Evolutionary conservation across 1,284 basidiomycete species (phyloP), one percentile per base, ranked within the genome.

Genomic region (Hymenochaete sp.): DNA sequence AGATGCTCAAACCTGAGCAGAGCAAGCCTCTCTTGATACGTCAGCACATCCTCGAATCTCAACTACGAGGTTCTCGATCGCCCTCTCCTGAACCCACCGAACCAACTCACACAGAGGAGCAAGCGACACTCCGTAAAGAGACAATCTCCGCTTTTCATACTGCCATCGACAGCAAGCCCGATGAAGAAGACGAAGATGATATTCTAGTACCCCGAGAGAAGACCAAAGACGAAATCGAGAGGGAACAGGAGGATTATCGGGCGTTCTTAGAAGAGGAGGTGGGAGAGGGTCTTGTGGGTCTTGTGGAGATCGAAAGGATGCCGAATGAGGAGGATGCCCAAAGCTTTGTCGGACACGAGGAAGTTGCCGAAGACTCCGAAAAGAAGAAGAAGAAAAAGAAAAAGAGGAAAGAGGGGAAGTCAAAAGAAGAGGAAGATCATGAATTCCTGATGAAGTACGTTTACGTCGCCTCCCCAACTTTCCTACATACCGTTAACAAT

Each of bases 391-490:
- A 58, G 50, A 59, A 62, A 50, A 59, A 57, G 43, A 57, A 60
- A 10, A 55, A 54, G 51, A 66, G 59, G 61, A 64, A 57, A 49
- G 59, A 61, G 45, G 54, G 63, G 60, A 57, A 59, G 14, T 57
- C 62, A 39, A 79, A 77, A 59, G 68, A 78, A 50, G 77, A 79
- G 44, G 66, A 67, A 7, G 84, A 89, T 57, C 82, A 87, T 51
- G 82, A 93, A 51, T 98, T 98, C 59, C 67, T 98, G 43, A 77
- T 93, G 68, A 85, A 90, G 91, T 96, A 57, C 56, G 80, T 71
- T 21, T 24, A 39, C 22, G 14, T 49, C 4, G 22, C 25, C 50
- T 24, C 33, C 45, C 48, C 18, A 26, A 41, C 36, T 3, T 13
- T 6, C 13, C 33, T 39, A 11, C 31, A 28, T 25, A 36, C 40